Percentiles rank a stretch among this genome's conserved stretches.
Conservation (phyloP, 495 filamentous ascomycete species). For the Penicillium macrosclerotiorum region DNA sequence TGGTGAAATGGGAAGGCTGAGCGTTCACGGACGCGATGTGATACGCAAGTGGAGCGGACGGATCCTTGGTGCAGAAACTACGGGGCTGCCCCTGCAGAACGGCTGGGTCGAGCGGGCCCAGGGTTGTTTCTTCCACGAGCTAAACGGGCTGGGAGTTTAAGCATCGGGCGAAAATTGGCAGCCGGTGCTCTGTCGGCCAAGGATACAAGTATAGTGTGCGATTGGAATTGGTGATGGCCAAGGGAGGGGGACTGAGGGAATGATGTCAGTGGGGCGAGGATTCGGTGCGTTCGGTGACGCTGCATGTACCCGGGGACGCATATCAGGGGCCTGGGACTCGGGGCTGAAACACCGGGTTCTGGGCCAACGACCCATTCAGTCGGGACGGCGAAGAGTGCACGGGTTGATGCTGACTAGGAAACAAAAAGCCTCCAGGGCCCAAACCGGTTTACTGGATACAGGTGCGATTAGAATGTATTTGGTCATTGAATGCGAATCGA, state of each 20-base stretch:
- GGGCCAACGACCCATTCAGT: too few species aligned
- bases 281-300: slow-evolving; percentile 1
- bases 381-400: too few species aligned
- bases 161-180: too few species aligned
- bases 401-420: too few species aligned
- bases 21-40: background rate
- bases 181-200: too few species aligned
- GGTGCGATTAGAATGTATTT: slow-evolving; percentile 24
- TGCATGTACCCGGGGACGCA: slow-evolving; percentile 6
- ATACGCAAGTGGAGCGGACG: background rate
- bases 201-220: too few species aligned
- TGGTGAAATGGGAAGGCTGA: background rate
- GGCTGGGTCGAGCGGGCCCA: too few species aligned
- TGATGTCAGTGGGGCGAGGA: slow-evolving; percentile 40
- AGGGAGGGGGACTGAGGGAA: slow-evolving; percentile 12
- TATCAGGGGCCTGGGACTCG: background rate
- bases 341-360: background rate
- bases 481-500: slow-evolving; percentile 31
- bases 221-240: background rate
- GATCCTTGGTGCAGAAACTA: background rate
- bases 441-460: too few species aligned
- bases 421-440: too few species aligned
- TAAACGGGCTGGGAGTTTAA: too few species aligned
- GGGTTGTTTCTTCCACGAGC: too few species aligned
- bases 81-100: too few species aligned